Percentiles rank a stretch among this genome's conserved stretches.
These are phyloP conservation scores for Colletotrichum eleusines DNA, from an alignment of 2,329 filamentous ascomycete genomes.

Conservation along the genomic window DNA sequence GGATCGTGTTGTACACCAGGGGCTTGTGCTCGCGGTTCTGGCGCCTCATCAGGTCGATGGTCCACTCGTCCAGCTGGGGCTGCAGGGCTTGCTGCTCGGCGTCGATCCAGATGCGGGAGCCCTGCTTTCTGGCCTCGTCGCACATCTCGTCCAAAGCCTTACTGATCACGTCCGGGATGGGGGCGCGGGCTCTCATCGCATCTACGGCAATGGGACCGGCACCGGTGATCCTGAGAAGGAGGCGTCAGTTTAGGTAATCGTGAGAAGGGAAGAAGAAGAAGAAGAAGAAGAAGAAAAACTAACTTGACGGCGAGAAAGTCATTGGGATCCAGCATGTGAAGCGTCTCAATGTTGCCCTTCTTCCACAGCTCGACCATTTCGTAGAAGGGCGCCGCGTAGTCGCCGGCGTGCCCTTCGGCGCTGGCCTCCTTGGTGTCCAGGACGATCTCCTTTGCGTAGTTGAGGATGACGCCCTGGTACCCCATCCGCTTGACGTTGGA, in stretches of 20 bases:
- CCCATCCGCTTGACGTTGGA: slow-evolving; percentile 77
- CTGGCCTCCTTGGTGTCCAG: slow-evolving; percentile 62
- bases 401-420: slow-evolving; percentile 60
- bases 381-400: slow-evolving; percentile 46
- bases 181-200: slow-evolving; percentile 70
- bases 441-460: slow-evolving; percentile 87
- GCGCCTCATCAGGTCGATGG: slow-evolving; percentile 78
- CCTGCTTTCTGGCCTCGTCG: slow-evolving; percentile 74
- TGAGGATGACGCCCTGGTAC: slow-evolving; percentile 85
- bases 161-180: slow-evolving; percentile 73
- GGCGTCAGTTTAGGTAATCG: not conserved
- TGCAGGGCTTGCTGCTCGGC: slow-evolving; percentile 87
- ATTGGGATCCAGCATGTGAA: slow-evolving; percentile 73
- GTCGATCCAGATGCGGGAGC: slow-evolving; percentile 83
- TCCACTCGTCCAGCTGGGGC: slow-evolving; percentile 84
- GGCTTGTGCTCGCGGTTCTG: slow-evolving; percentile 76
- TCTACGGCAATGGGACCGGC: slow-evolving; percentile 80
- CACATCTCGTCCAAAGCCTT: slow-evolving; percentile 81
- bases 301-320: slow-evolving; percentile 77
- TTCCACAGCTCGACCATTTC: slow-evolving; percentile 79
- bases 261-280: too few species aligned
- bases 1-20: slow-evolving; percentile 84
- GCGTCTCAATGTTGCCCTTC: slow-evolving; percentile 79
- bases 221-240: slow-evolving; percentile 75
- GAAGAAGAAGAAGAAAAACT: slow-evolving; percentile 41